Base-by-base conservation (phyloP, 2,329 filamentous ascomycete species). In the Talaromyces sp. region DNA sequence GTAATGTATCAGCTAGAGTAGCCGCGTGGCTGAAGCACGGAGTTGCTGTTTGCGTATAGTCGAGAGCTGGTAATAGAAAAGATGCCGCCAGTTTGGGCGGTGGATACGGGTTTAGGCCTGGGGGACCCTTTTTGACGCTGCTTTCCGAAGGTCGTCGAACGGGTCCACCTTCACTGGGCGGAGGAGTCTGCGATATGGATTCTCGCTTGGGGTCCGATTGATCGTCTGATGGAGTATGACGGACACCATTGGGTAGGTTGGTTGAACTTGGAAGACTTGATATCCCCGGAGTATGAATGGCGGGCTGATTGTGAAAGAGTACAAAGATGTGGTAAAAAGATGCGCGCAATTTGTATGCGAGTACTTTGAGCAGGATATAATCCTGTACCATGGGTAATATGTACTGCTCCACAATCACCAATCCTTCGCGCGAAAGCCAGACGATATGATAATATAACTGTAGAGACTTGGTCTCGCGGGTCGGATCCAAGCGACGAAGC, bases 301-400 rank as follows among this genome's bases (percentile, higher is more conserved):
- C 85, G 0, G 94, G 94, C 62, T 92, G 88, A 78, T 97, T 97
- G 81, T 97, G 92, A 75, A 97, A 98, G 13, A 98, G 85, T 63
- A 96, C 95, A 76, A 97, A 97, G 70, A 99, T 92, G 80, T 99
- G 94, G 72, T 96, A 95, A 75, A 98, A 96, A 22, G 92, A 96
- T 17, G 95, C 95, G 67, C 92, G 89, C 15, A 99, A 85, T 78
- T 98, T 99, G 76, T 92, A 92, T 22, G 91, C 89, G 68, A 99
- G 85, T 53, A 98, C 93, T 73, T 93, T 93, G 65, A 97, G 87
- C 76, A 96, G 93, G 73, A 83, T 88, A 78, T 88, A 92, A 72
- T 87, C 89, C 70, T 85, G 88, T 64, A 92, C 91, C 85, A 90
- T 91, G 49, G 94, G 95, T 22, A 98, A 82, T 56, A 99, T 88